Percentiles rank a stretch among this genome's conserved stretches.
Evolutionary conservation across 495 filamentous ascomycete genomes (phyloP).

Genomic region (Neurospora sp.): DNA sequence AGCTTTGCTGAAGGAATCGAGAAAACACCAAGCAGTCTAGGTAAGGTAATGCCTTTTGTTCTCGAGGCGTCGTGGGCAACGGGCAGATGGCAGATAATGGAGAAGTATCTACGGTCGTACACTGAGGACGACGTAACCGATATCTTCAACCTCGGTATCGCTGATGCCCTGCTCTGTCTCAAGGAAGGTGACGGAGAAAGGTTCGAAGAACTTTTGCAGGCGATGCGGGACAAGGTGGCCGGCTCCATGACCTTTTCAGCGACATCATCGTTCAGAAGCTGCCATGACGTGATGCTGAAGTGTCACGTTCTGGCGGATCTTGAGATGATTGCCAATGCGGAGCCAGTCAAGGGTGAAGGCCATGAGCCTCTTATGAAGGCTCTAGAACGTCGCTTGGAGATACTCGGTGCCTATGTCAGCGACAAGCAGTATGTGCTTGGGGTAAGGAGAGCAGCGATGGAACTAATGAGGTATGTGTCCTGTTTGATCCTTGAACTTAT

Average conservation of each 20-base stretch:
- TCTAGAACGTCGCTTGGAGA: constrained; percentile 65
- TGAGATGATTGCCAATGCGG: constrained; percentile 58
- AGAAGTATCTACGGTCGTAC: constrained; percentile 51
- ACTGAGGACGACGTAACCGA: constrained; percentile 42
- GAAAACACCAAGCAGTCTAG: constrained; percentile 38
- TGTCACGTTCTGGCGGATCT: constrained; percentile 82
- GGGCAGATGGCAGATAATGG: constrained; percentile 64
- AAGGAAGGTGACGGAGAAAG: constrained; percentile 39
- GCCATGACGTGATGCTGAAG: constrained; percentile 70
- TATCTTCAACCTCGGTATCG: constrained; percentile 78
- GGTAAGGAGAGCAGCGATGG: constrained; percentile 76
- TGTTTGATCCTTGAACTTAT: constrained; percentile 18
- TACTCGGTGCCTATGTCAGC: constrained; percentile 73
- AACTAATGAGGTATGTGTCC: constrained; percentile 48
- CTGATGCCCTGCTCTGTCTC: constrained; percentile 57
- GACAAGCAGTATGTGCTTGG: constrained; percentile 96
- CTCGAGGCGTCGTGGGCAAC: constrained; percentile 89
- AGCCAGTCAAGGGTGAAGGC: constrained; percentile 23
- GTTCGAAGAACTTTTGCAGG: constrained; percentile 50
- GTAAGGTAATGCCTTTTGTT: constrained; percentile 63
- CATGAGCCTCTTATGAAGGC: constrained; percentile 42
- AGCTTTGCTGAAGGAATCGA: constrained; percentile 74
- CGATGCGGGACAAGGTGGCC: constrained; percentile 59
- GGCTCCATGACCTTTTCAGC: constrained; percentile 61
- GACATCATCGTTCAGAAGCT: constrained; percentile 68